phyloP scores from a whole-genome alignment of 495 filamentous ascomycete genomes.

The Podospora tetraspora region DNA sequence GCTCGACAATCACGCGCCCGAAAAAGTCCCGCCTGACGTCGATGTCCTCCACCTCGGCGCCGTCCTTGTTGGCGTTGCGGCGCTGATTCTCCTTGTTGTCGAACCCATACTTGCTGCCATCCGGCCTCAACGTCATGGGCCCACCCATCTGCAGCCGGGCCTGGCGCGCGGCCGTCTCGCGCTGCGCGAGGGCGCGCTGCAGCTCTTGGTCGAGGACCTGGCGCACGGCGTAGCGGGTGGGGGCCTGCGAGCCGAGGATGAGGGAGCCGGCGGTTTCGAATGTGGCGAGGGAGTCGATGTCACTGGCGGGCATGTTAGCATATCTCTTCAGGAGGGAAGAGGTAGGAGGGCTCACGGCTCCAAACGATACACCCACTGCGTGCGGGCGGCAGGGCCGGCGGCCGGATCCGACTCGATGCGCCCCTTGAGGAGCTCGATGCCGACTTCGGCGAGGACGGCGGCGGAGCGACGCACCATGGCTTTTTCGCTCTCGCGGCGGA shows the following conservation, averaged over 20 bases:
- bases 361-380: conserved; percentile 84
- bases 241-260: conserved; percentile 49
- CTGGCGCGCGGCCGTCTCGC: conserved; percentile 53
- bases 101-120: conserved; percentile 22
- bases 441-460: conserved; percentile 68
- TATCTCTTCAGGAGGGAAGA: conserved; percentile 4
- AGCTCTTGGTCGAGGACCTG: conserved; percentile 91
- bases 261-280: conserved; percentile 52
- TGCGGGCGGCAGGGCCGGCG: conserved; percentile 43
- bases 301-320: conserved; percentile 11
- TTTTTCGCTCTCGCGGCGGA: conserved; percentile 80
- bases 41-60: background rate
- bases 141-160: conserved; percentile 45
- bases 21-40: conserved; percentile 84
- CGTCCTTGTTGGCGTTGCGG: conserved; percentile 17
- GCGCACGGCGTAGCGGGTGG: conserved; percentile 78
- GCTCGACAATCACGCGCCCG: conserved; percentile 59
- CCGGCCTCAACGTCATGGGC: conserved; percentile 5
- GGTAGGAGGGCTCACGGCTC: conserved; percentile 64
- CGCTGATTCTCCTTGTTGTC: conserved; percentile 42
- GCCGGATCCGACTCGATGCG: conserved; percentile 59
- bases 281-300: conserved; percentile 61
- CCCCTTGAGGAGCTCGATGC: conserved; percentile 75
- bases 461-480: conserved; percentile 72
- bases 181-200: conserved; percentile 58